These are phyloP conservation scores for Geranium brycei DNA, from an alignment of 345 rosid genomes.

Conservation along the genomic window DNA sequence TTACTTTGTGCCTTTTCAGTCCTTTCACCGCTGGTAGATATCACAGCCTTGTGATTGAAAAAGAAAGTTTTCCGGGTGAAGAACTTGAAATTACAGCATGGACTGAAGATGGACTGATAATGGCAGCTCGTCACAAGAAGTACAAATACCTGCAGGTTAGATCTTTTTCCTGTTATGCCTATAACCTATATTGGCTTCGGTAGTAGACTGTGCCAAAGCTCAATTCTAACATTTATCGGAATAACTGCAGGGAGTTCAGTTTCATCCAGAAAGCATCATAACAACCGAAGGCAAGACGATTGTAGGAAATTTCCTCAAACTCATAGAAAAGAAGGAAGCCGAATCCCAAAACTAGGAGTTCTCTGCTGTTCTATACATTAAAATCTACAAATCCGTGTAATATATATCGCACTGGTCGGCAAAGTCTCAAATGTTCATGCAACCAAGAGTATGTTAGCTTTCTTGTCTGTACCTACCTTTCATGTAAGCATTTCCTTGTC, in stretches of 20 bases:
- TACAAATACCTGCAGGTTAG: constrained; percentile 69
- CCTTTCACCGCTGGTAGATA: constrained; percentile 86
- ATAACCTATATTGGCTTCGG: not conserved
- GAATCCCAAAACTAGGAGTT: constrained; percentile 27
- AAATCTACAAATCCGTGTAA: too few relatives aligned
- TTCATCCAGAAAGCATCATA: constrained; percentile 96
- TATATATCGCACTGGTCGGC: too few relatives aligned
- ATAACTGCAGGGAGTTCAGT: constrained; percentile 70
- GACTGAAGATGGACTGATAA: constrained; percentile 83
- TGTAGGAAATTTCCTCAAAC: constrained; percentile 60
- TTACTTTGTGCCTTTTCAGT: constrained; percentile 24
- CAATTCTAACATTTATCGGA: not conserved
- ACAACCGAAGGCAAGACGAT: constrained; percentile 62
- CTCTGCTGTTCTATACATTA: not conserved
- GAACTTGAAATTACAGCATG: constrained; percentile 82
- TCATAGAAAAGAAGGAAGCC: constrained; percentile 42
- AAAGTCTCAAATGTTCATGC: too few relatives aligned
- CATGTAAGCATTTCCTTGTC: not conserved
- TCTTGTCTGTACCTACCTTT: too few relatives aligned
- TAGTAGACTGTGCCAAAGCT: too few relatives aligned
- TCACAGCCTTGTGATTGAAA: constrained; percentile 82
- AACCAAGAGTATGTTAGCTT: too few relatives aligned
- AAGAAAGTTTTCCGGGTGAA: constrained; percentile 57
- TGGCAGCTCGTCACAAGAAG: constrained; percentile 89
- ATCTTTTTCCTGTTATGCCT: not conserved